phyloP scores from a whole-genome alignment of 2,329 filamentous ascomycete genomes.

The Neonectria magnoliae region DNA sequence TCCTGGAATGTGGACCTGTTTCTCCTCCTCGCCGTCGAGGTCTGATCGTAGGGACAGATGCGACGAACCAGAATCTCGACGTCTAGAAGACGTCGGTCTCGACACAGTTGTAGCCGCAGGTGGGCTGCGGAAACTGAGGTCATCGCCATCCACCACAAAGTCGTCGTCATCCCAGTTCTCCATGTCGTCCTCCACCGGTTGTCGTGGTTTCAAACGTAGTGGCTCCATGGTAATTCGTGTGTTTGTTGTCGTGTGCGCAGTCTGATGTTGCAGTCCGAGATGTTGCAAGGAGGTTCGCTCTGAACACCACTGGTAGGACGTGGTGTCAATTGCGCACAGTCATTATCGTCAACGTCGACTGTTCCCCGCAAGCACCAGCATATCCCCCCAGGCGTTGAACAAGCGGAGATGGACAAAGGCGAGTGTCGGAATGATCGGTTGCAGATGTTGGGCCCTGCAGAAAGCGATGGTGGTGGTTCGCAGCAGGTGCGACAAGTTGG shows the following conservation, averaged over 20 bases:
- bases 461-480: slow-evolving; percentile 6
- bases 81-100: slow-evolving; percentile 53
- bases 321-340: slow-evolving; percentile 43
- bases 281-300: slow-evolving; percentile 21
- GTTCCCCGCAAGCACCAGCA: slow-evolving; percentile 39
- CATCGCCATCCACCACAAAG: slow-evolving; percentile 75
- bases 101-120: slow-evolving; percentile 55
- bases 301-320: slow-evolving; percentile 32
- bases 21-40: slow-evolving; percentile 86
- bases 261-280: slow-evolving; percentile 27
- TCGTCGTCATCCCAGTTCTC: slow-evolving; percentile 86
- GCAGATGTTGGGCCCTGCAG: slow-evolving; percentile 1
- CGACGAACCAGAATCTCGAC: slow-evolving; percentile 83
- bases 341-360: slow-evolving; percentile 43
- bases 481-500: background rate
- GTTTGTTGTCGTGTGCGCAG: slow-evolving; percentile 22
- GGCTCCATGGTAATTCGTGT: slow-evolving; percentile 59
- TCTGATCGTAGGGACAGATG: slow-evolving; percentile 85
- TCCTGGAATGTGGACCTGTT: slow-evolving; percentile 83
- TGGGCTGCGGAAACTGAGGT: slow-evolving; percentile 68
- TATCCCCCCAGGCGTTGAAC: slow-evolving; percentile 30
- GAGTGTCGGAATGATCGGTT: background rate
- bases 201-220: slow-evolving; percentile 62
- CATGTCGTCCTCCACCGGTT: slow-evolving; percentile 68
- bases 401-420: slow-evolving; percentile 4